These are phyloP conservation scores for Bacterosira constricta DNA, from an alignment of 108 stramenopile genomes.

Conservation along the genomic window DNA sequence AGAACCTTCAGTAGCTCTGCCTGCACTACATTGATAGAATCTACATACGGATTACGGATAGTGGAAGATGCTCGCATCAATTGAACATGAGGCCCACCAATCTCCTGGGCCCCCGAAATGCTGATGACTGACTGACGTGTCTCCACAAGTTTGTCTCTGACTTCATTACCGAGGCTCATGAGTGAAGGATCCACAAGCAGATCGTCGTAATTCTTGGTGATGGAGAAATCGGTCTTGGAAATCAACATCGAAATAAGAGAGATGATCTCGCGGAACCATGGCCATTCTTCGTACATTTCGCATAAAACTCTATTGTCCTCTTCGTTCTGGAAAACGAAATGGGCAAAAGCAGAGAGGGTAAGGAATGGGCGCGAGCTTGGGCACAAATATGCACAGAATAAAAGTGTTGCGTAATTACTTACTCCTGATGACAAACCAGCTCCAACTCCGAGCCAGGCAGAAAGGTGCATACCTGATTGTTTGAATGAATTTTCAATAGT, in stretches of 20 bases:
- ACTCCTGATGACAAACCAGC: slow-evolving; percentile 71
- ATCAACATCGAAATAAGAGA: slow-evolving; percentile 95
- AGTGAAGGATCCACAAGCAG: slow-evolving; percentile 79
- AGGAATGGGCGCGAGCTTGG: too few species aligned
- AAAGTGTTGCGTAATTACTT: slow-evolving; percentile 8
- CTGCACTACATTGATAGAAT: slow-evolving; percentile 97
- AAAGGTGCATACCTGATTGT: slow-evolving; percentile 90
- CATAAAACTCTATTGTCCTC: slow-evolving; percentile 60
- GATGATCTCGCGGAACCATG: slow-evolving; percentile 92
- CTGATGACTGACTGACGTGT: slow-evolving; percentile 85
- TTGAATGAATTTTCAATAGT: too few species aligned
- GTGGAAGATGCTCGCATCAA: slow-evolving; percentile 84
- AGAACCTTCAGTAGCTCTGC: slow-evolving; percentile 91
- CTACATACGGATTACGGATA: slow-evolving; percentile 95
- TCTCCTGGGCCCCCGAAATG: slow-evolving; percentile 77
- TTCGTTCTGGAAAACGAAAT: slow-evolving; percentile 29
- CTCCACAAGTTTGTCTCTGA: slow-evolving; percentile 79
- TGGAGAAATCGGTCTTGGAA: slow-evolving; percentile 92
- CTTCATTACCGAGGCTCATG: slow-evolving; percentile 76
- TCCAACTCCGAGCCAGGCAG: slow-evolving; percentile 98
- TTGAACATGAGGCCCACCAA: slow-evolving; percentile 81
- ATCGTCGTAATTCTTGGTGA: slow-evolving; percentile 92
- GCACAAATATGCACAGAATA: too few species aligned
- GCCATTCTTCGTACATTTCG: slow-evolving; percentile 95
- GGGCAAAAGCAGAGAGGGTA: too few species aligned